These are phyloP conservation scores for Coemansia umbellata DNA, from an alignment of 192 early-diverging fungal species.

Conservation along the genomic window DNA sequence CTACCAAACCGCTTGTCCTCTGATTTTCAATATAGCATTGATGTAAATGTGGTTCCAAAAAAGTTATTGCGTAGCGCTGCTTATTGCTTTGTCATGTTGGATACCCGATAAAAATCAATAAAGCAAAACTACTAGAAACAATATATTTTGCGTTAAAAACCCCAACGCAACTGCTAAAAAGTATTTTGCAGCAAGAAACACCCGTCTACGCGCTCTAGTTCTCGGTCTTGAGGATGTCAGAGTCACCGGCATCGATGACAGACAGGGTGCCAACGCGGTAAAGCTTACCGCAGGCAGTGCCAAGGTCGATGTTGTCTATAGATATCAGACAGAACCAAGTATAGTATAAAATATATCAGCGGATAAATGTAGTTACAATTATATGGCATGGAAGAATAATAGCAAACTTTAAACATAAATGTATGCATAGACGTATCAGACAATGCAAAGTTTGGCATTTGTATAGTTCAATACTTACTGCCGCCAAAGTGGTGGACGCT, in stretches of 20 bases:
- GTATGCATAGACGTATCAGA: too few species aligned
- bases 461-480: conserved; percentile 77
- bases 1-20: too few species aligned
- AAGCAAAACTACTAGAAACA: conserved; percentile 6
- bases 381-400: too few species aligned
- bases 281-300: conserved; percentile 99
- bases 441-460: too few species aligned
- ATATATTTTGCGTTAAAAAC: background rate
- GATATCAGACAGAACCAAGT: conserved; percentile 22
- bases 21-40: too few species aligned
- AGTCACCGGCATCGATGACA: conserved; percentile 98
- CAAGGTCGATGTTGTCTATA: conserved; percentile 99
- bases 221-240: conserved; percentile 72
- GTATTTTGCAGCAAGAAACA: background rate
- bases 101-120: background rate
- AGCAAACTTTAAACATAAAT: too few species aligned
- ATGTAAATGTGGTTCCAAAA: too few species aligned
- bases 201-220: conserved; percentile 10
- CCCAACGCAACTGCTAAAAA: background rate
- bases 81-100: conserved; percentile 6
- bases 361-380: too few species aligned
- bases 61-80: too few species aligned
- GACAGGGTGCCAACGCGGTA: conserved; percentile 94
- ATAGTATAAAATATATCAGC: too few species aligned
- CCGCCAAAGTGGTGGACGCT: conserved; percentile 98